These are phyloP conservation scores for Nothophytophthora sp. DNA, from an alignment of 352 stramenopile genomes.

Conservation along the genomic window DNA sequence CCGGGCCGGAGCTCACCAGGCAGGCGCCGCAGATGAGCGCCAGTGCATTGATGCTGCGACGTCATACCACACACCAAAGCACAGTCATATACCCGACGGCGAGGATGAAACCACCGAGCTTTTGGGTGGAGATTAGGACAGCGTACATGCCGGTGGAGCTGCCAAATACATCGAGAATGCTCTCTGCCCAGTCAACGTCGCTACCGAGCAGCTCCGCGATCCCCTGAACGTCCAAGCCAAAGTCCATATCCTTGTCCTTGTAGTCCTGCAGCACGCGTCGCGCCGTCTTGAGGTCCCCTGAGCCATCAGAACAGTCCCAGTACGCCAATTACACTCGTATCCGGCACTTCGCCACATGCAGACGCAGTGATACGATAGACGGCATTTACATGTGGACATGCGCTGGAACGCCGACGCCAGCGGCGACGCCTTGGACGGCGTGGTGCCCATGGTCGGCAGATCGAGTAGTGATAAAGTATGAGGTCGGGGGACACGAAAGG, in stretches of 20 bases:
- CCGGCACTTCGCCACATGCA: too few species aligned
- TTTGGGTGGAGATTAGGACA: neutral
- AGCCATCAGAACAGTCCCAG: neutral
- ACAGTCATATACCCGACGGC: neutral
- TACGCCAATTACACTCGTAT: too few species aligned
- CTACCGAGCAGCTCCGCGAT: constrained; percentile 48
- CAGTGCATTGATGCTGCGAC: constrained; percentile 62
- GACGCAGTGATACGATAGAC: too few species aligned
- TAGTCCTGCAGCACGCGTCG: constrained; percentile 57
- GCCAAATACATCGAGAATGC: constrained; percentile 57
- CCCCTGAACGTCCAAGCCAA: constrained; percentile 54
- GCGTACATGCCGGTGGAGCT: constrained; percentile 69
- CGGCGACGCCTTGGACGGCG: constrained; percentile 35
- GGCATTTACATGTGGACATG: constrained; percentile 46
- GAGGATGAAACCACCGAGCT: neutral
- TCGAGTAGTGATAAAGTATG: too few species aligned
- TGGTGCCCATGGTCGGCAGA: constrained; percentile 45
- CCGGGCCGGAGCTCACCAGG: constrained; percentile 41
- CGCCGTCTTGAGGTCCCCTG: constrained; percentile 58
- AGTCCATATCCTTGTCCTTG: constrained; percentile 79
- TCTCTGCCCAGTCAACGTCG: constrained; percentile 55
- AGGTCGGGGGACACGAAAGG: too few species aligned
- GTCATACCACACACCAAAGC: neutral
- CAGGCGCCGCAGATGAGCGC: constrained; percentile 63
- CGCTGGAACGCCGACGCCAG: constrained; percentile 52